Base-by-base conservation (phyloP, 208 protist genomes). In the Vickermania ingenoplastis region DNA sequence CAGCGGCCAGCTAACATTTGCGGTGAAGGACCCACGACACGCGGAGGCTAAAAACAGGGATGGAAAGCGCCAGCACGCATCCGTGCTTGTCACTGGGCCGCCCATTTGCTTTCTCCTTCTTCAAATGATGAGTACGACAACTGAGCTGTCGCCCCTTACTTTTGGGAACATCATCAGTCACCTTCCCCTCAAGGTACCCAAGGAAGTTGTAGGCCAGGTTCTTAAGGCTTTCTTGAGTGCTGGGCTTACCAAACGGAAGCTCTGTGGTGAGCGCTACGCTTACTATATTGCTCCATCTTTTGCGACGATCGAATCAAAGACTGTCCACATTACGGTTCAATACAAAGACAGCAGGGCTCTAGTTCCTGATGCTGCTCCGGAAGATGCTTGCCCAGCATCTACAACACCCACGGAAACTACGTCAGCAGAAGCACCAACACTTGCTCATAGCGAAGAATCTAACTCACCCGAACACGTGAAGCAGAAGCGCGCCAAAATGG, bases 171-270 rank as follows among this genome's bases (percentile, higher is more conserved):
- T 92, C 3, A 69, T 72, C 55, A 53, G 64, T 41, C 49, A 29
- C 17, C 29, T 89, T 11, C 81, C 85, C 11, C 56, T 85, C 25
- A 31, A 51, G 3, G 45, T 72, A n/a, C 65, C 80, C 21, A 81
- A 78, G 50, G 52, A 74, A 2, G 49, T 87, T n/a, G 51, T 89
- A 5, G 79, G 69, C 11, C 51, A 66, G 11, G n/a, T 85, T 3
- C 66, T 92, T 29, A 66, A 78, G 55, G 57, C 58, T 4, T 66
- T 92, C 14, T 68, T 92, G 45, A 63, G 71, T 7, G 54, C 73
- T 2, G 65, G 69, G n/a, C 49, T 92, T 7, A 76, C 87, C 31
- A 22, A 62, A 57, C 80, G 85, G 45, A 69, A 69, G 13, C 62
- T 67, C 24, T 55, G 56, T 57, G 27, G 23, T 57, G 11, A 62